Percentiles rank a stretch among this genome's conserved stretches.
Conservation (phyloP, 2,329 filamentous ascomycete species). For the Aspergillus fumigatiaffinis region DNA sequence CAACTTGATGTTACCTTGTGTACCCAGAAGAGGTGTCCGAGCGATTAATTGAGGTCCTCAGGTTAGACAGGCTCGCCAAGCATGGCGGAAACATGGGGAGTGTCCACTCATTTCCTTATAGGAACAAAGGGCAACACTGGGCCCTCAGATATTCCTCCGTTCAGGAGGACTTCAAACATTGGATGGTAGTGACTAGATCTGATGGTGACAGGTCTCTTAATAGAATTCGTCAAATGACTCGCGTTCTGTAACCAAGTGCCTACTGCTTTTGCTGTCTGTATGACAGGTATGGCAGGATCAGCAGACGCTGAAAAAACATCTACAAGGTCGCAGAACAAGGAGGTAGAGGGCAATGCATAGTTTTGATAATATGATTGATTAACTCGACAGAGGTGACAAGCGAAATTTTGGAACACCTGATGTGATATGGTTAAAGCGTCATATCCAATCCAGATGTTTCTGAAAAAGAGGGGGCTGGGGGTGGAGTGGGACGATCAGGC, state of each 20-base stretch:
- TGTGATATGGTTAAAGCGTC: neutral
- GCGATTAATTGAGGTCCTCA: neutral
- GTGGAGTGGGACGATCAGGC: slow-evolving; percentile 8
- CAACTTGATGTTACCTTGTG: neutral
- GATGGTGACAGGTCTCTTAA: no score
- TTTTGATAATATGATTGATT: neutral
- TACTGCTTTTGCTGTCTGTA: no score
- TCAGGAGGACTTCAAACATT: neutral
- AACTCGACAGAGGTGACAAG: no score
- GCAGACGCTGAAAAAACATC: neutral
- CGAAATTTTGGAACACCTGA: neutral
- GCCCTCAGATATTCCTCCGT: neutral
- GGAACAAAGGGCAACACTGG: neutral
- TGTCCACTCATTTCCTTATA: neutral
- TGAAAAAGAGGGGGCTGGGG: slow-evolving; percentile 12
- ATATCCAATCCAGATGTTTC: neutral
- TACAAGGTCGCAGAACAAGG: neutral
- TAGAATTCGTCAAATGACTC: no score
- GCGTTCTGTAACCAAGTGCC: no score
- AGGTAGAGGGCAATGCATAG: neutral
- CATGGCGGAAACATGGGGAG: no score
- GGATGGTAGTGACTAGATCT: neutral
- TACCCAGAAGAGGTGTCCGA: neutral
- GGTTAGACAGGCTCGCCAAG: neutral
- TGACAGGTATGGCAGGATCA: neutral